A percentile compares a stretch with the other conserved stretches of the same genome.
Conservation (phyloP, 2,329 filamentous ascomycete genomes). For the Aspergillus eucalypticola region DNA sequence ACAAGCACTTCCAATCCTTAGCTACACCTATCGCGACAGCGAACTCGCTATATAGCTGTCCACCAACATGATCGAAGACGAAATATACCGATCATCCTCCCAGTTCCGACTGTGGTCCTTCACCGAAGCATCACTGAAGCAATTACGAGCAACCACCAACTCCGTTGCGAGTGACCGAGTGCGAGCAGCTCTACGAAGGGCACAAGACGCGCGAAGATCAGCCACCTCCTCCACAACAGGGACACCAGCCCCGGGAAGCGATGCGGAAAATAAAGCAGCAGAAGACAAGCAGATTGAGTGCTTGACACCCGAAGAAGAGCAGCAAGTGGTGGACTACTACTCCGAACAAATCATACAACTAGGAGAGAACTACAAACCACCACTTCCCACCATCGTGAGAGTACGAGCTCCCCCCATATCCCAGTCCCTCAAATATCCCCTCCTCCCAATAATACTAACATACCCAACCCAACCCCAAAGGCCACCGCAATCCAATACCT, state of each 20-base stretch:
- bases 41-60: background rate
- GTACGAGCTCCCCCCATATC: constrained; percentile 38
- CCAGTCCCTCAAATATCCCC: background rate
- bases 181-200: constrained; percentile 56
- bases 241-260: constrained; percentile 32
- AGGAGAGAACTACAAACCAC: constrained; percentile 58
- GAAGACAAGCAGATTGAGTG: constrained; percentile 64
- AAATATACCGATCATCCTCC: constrained; percentile 82
- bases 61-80: constrained; percentile 75
- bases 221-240: constrained; percentile 34
- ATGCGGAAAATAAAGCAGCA: constrained; percentile 33
- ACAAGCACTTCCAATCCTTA: background rate
- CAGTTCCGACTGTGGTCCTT: constrained; percentile 95
- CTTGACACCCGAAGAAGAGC: constrained; percentile 80
- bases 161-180: constrained; percentile 70
- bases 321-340: constrained; percentile 78
- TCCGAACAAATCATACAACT: constrained; percentile 61
- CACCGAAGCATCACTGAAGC: constrained; percentile 68
- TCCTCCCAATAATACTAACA: background rate
- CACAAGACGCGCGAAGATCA: constrained; percentile 38
- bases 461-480: constrained; percentile 33
- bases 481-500: constrained; percentile 87
- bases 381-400: constrained; percentile 61
- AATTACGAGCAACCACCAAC: constrained; percentile 78
- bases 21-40: background rate